A percentile compares a stretch with the other conserved stretches of the same genome.
These are phyloP conservation scores for Pouteria glomerata DNA, from an alignment of 148 eudicot genomes.

Conservation along the genomic window DNA sequence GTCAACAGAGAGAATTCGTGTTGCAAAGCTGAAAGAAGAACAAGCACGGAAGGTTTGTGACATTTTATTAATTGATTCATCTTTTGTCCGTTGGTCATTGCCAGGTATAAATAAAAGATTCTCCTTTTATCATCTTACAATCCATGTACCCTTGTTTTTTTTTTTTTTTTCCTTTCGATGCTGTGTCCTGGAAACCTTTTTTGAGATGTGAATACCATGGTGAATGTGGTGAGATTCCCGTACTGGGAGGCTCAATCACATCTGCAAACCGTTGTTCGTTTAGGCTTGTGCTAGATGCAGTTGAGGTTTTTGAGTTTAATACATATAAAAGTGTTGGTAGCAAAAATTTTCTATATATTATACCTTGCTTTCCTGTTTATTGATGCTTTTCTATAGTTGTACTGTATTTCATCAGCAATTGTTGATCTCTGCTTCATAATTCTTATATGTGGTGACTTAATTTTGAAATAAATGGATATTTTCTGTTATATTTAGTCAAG, in stretches of 20 bases:
- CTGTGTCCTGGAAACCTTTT: neutral
- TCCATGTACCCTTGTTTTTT: neutral
- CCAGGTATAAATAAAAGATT: neutral
- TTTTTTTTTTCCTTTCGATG: neutral
- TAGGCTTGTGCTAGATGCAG: neutral
- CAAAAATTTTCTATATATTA: neutral
- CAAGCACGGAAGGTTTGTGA: constrained; percentile 62
- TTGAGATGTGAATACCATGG: neutral
- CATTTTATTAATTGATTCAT: neutral
- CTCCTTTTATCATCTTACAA: constrained; percentile 2
- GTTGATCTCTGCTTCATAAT: neutral
- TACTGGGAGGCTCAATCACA: neutral
- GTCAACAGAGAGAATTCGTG: constrained; percentile 73
- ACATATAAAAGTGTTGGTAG: neutral
- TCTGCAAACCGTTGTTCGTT: neutral
- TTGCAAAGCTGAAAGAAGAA: constrained; percentile 81
- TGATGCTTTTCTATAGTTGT: neutral
- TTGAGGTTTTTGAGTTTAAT: neutral
- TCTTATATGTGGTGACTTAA: neutral
- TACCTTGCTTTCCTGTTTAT: neutral
- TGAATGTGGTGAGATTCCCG: neutral
- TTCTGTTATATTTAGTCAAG: neutral
- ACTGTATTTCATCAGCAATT: neutral
- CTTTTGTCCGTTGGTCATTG: neutral
- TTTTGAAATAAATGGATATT: neutral